These are phyloP conservation scores for Fusarium sp. DNA, from an alignment of 2,329 filamentous ascomycete genomes.

Conservation along the genomic window DNA sequence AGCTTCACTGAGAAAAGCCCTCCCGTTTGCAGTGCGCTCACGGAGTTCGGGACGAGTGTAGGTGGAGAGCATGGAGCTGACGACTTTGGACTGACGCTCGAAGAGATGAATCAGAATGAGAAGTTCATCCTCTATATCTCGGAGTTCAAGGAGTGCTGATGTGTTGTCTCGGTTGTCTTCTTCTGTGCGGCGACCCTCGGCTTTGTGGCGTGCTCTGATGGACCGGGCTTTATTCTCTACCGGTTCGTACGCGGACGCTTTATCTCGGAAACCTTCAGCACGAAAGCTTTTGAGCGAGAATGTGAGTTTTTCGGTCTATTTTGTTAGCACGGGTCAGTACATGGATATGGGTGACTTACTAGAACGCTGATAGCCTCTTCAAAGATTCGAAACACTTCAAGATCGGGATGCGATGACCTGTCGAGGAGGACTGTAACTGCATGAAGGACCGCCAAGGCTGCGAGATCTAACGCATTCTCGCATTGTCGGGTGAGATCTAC, in stretches of 20 bases:
- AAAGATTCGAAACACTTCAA: conserved; percentile 73
- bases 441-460: conserved; percentile 70
- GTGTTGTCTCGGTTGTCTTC: conserved; percentile 71
- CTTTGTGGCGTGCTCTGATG: conserved; percentile 53
- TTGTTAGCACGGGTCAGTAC: fast-evolving
- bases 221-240: conserved; percentile 55
- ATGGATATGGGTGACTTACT: conserved; percentile 48
- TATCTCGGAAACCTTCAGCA: conserved; percentile 64
- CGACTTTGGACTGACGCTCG: conserved; percentile 63
- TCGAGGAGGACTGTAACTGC: conserved; percentile 72
- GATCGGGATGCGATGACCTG: conserved; percentile 67
- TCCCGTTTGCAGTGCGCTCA: conserved; percentile 58
- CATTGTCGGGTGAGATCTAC: conserved; percentile 71
- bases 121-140: conserved; percentile 73
- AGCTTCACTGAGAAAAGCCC: conserved; percentile 63
- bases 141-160: conserved; percentile 69
- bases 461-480: conserved; percentile 70
- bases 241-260: conserved; percentile 53
- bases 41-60: conserved; percentile 56
- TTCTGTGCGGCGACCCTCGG: conserved; percentile 59
- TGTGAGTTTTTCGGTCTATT: conserved; percentile 70
- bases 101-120: conserved; percentile 67
- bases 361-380: conserved; percentile 73
- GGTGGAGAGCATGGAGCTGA: conserved; percentile 59
- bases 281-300: conserved; percentile 71